Evolutionary conservation across 768 basidiomycete species (phyloP), one percentile per base, ranked within the genome.

Genomic region (Termitomyces sp.): DNA sequence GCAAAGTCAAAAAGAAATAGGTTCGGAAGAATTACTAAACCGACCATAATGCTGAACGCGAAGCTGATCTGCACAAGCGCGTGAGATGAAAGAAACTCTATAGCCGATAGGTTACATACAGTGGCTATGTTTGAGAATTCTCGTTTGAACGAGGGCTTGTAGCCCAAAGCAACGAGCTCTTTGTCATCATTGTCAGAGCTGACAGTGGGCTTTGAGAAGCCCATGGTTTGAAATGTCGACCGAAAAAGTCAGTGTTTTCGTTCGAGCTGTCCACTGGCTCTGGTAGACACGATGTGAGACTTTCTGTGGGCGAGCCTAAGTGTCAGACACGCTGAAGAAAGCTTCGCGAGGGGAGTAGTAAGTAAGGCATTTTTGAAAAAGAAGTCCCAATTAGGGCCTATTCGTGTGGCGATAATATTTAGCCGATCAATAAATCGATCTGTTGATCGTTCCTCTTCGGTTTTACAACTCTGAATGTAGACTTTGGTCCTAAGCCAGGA

Each of bases 71-170:
- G 57, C 17, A 19, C 17, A n/a, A 5, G 46, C 37, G 34, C 24
- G 56, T 47, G 17, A 44, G 45, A 38, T 24, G 15, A 17, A 38
- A 45, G 10, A 34, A 50, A 37, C 19, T n/a, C 6, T 49, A 6
- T n/a, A n/a, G 14, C 14, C 8, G 43, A 41, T 26, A 22, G 21
- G 45, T 38, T 12, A 63, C 82, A 57, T 59, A 87, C 86, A 57
- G 87, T 89, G n/a, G 87, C 86, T 32, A 91, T 68, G 64, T 89
- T 90, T 7, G 87, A 83, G 62, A 93, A 93, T 74, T 93, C 91
- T 55, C 91, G 78, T 68, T 83, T 84, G 76, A 93, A 93, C 15
- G 87, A 88, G 41, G 87, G 87, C 63, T 84, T 81, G 63, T 88
- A 88, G 19, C 87, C 87, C 62, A 88, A 67, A 15, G 80, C 83